phyloP scores from a whole-genome alignment of 2,329 filamentous ascomycete species.

The Epichloe amarillans region DNA sequence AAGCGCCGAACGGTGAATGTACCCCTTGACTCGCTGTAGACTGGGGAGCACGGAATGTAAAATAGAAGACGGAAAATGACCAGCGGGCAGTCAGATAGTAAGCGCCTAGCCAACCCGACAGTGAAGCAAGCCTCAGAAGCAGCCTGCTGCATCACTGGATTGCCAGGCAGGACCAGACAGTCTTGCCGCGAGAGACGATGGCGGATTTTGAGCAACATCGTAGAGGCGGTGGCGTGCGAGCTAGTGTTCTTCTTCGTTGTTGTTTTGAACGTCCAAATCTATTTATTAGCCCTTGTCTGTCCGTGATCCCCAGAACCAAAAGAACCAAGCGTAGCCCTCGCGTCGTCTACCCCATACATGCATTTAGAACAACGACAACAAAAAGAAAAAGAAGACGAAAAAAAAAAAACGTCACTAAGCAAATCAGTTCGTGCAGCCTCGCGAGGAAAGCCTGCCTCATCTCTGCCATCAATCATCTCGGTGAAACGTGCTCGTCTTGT shows the following conservation, averaged over 20 bases:
- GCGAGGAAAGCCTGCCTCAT: slow-evolving; percentile 3
- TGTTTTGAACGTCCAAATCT: slow-evolving; percentile 3
- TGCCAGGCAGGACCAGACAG: background rate
- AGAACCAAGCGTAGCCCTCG: slow-evolving; percentile 4
- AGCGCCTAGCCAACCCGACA: background rate
- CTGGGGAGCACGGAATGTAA: too few species aligned
- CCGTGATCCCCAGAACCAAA: slow-evolving; percentile 1
- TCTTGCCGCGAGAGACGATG: background rate
- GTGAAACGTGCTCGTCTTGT: background rate
- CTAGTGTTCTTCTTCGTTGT: background rate
- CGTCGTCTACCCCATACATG: slow-evolving; percentile 9
- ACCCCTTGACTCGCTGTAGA: too few species aligned
- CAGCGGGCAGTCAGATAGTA: too few species aligned
- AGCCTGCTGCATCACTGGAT: background rate
- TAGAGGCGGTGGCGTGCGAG: background rate
- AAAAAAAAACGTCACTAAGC: background rate
- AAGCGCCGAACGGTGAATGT: too few species aligned
- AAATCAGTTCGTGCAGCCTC: background rate
- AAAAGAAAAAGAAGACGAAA: background rate
- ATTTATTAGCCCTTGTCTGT: slow-evolving; percentile 8
- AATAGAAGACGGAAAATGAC: too few species aligned
- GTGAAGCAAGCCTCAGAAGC: background rate
- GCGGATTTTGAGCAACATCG: background rate
- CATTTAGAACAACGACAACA: slow-evolving; percentile 3
- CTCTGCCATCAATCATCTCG: background rate